A percentile compares a stretch with the other conserved stretches of the same genome.
Evolutionary conservation across 768 basidiomycete species (phyloP).

Genomic region (Leccinum fibrillosum): DNA sequence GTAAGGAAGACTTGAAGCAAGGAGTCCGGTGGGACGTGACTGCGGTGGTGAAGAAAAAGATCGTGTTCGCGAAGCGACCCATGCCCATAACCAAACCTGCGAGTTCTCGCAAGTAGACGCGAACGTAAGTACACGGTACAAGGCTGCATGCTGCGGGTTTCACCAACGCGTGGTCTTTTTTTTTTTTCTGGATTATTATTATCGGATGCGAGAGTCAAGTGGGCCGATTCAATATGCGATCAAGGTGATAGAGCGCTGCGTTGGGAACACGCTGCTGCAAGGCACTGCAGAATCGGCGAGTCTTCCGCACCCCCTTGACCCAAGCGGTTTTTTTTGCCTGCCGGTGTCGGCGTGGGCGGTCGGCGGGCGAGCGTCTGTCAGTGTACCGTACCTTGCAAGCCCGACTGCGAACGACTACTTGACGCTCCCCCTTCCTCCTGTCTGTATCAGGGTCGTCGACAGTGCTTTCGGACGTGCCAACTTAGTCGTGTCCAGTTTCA

Average conservation of each 20-base stretch:
- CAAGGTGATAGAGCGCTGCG: constrained; percentile 8
- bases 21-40: constrained; percentile 53
- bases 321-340: constrained; percentile 1
- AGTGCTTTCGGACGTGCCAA: neutral
- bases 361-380: no score
- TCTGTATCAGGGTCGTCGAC: neutral
- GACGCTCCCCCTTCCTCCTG: neutral
- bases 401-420: neutral
- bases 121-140: no score
- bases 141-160: neutral
- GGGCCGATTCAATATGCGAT: neutral
- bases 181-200: neutral
- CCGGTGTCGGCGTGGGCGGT: neutral
- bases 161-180: neutral
- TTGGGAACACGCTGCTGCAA: constrained; percentile 15
- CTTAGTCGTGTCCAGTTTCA: neutral
- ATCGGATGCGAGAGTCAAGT: neutral
- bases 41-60: constrained; percentile 76
- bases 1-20: neutral
- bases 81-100: constrained; percentile 57
- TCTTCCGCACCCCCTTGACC: constrained; percentile 15
- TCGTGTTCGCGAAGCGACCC: constrained; percentile 79
- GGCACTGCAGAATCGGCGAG: neutral
- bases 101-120: constrained; percentile 9
- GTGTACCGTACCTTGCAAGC: neutral